Conservation (phyloP, 768 basidiomycete genomes). For the Boletus reticulatus region DNA sequence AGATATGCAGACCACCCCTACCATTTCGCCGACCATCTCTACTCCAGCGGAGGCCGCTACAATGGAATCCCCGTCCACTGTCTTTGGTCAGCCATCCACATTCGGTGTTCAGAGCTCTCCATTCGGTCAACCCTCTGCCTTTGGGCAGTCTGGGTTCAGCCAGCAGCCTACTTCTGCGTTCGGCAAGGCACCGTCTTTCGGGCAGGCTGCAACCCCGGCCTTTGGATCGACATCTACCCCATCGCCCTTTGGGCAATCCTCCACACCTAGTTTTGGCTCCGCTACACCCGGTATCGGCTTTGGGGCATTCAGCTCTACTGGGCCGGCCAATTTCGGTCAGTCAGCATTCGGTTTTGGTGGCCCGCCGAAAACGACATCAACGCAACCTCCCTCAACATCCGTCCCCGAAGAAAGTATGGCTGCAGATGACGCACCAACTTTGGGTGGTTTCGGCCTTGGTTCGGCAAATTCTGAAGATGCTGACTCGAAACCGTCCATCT, state of each 20-base stretch:
- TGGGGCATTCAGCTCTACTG: constrained; percentile 31
- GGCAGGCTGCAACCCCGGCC: constrained; percentile 5
- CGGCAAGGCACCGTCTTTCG: constrained; percentile 23
- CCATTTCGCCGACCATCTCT: constrained; percentile 18
- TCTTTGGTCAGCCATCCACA: constrained; percentile 35
- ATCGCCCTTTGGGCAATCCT: constrained; percentile 20
- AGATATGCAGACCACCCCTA: constrained; percentile 31
- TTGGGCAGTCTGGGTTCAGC: constrained; percentile 16
- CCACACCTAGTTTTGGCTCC: constrained; percentile 23
- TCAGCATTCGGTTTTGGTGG: constrained; percentile 23
- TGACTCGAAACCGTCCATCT: constrained; percentile 31
- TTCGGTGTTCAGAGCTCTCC: constrained; percentile 23
- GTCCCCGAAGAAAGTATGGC: constrained; percentile 32
- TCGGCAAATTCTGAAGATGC: constrained; percentile 19
- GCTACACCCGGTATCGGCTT: constrained; percentile 26
- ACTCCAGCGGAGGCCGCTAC: constrained; percentile 17
- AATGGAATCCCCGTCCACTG: constrained; percentile 31
- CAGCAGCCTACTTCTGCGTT: constrained; percentile 25
- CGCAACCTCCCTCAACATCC: background rate
- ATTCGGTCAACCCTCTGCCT: constrained; percentile 33
- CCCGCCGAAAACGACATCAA: constrained; percentile 5
- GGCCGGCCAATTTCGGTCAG: constrained; percentile 33
- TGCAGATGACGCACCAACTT: constrained; percentile 28
- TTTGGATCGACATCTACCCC: constrained; percentile 16
- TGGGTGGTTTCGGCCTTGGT: constrained; percentile 35